phyloP scores from a whole-genome alignment of 2,329 filamentous ascomycete species.

The Lecanicillium sp. region DNA sequence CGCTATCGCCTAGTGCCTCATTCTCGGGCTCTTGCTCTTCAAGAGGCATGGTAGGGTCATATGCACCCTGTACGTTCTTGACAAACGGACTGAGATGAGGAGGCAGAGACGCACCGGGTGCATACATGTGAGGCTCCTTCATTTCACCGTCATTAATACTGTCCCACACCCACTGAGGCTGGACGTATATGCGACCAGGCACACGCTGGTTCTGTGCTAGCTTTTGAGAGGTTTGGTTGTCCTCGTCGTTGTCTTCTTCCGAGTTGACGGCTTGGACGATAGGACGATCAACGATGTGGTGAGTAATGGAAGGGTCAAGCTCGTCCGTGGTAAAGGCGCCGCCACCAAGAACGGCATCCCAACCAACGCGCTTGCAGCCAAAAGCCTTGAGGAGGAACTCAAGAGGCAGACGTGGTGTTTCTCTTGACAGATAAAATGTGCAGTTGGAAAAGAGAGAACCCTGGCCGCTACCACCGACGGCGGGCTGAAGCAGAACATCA shows the following conservation, averaged over 20 bases:
- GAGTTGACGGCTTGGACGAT: conserved; percentile 53
- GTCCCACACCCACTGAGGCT: conserved; percentile 99
- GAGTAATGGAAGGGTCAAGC: conserved; percentile 79
- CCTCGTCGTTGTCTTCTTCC: conserved; percentile 41
- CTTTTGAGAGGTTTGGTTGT: conserved; percentile 55
- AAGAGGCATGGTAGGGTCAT: conserved; percentile 80
- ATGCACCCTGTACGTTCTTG: conserved; percentile 74
- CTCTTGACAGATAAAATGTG: conserved; percentile 88
- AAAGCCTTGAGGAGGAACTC: conserved; percentile 93
- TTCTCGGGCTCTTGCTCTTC: conserved; percentile 83
- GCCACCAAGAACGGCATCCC: conserved; percentile 84
- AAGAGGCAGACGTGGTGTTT: conserved; percentile 81
- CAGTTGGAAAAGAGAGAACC: conserved; percentile 77
- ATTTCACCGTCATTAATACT: conserved; percentile 87
- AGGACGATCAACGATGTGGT: conserved; percentile 92
- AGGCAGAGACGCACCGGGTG: conserved; percentile 79
- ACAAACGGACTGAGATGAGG: conserved; percentile 96
- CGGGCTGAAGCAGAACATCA: conserved; percentile 77
- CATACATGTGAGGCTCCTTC: conserved; percentile 78
- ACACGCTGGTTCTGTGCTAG: conserved; percentile 61
- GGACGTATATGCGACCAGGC: conserved; percentile 85
- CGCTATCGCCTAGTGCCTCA: conserved; percentile 64
- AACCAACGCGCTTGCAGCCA: conserved; percentile 91
- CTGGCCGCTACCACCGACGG: conserved; percentile 54
- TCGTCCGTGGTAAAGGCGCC: conserved; percentile 90